A percentile compares a stretch with the other conserved stretches of the same genome.
Evolutionary conservation across 768 basidiomycete species (phyloP).

Genomic region (Lentinula raphanica): DNA sequence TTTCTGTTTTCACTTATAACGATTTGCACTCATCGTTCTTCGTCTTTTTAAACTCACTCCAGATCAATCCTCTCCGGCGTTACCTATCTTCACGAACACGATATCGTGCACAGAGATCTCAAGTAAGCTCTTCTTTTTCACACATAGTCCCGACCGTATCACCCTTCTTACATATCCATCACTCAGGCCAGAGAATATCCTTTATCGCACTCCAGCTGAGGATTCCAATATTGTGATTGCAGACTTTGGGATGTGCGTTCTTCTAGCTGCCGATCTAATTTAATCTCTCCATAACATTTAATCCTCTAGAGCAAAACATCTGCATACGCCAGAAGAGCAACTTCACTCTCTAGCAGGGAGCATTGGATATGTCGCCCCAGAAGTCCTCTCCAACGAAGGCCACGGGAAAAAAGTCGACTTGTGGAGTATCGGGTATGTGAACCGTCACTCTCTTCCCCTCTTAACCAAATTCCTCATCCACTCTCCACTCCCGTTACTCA

Average conservation of each 20-base stretch:
- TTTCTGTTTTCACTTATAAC: no score
- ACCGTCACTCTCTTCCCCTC: no score
- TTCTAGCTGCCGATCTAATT: neutral
- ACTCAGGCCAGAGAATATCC: slow-evolving; percentile 92
- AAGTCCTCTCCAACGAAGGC: slow-evolving; percentile 73
- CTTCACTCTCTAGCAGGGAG: slow-evolving; percentile 72
- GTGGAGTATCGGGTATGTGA: slow-evolving; percentile 89
- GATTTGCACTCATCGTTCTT: no score
- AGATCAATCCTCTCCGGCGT: slow-evolving; percentile 85
- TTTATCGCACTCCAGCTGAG: slow-evolving; percentile 74
- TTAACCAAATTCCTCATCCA: neutral
- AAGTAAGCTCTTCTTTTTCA: slow-evolving; percentile 47
- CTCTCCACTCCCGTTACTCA: neutral
- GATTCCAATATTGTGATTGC: slow-evolving; percentile 90
- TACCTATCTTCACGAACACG: slow-evolving; percentile 83
- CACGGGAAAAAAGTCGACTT: slow-evolving; percentile 92
- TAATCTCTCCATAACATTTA: neutral
- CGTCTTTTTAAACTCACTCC: neutral
- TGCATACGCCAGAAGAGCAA: slow-evolving; percentile 66
- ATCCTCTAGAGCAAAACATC: slow-evolving; percentile 67
- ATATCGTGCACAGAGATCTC: slow-evolving; percentile 94
- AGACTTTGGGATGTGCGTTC: slow-evolving; percentile 90
- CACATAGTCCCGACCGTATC: neutral
- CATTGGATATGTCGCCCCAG: slow-evolving; percentile 90
- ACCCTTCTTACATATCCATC: neutral